These are phyloP conservation scores for Mycosarcoma mackinlayi DNA, from an alignment of 1,284 basidiomycete genomes.

Conservation along the genomic window DNA sequence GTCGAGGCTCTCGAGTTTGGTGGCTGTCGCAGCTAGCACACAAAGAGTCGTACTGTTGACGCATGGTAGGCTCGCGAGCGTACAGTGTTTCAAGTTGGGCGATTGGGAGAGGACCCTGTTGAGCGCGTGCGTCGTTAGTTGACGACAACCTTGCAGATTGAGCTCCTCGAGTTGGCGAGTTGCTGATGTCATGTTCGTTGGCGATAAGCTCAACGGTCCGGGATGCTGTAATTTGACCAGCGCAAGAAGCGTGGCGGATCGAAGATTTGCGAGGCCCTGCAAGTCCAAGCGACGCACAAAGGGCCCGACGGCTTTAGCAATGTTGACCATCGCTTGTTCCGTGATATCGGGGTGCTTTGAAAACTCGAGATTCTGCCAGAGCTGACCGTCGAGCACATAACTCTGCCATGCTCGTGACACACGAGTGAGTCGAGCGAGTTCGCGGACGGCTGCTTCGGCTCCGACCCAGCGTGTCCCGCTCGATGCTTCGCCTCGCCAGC, in stretches of 20 bases:
- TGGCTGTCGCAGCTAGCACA: slow-evolving; percentile 74
- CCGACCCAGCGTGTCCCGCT: slow-evolving; percentile 36
- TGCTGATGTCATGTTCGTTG: neutral
- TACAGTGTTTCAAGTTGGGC: slow-evolving; percentile 74
- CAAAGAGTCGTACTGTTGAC: slow-evolving; percentile 80
- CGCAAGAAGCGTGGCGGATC: slow-evolving; percentile 30
- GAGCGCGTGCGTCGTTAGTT: slow-evolving; percentile 76
- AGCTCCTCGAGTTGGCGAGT: slow-evolving; percentile 70
- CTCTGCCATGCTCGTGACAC: slow-evolving; percentile 83
- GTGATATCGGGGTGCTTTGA: slow-evolving; percentile 70
- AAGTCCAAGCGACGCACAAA: slow-evolving; percentile 78
- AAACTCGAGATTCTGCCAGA: slow-evolving; percentile 76
- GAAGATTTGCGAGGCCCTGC: slow-evolving; percentile 75
- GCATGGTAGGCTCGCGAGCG: slow-evolving; percentile 76
- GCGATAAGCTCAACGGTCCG: slow-evolving; percentile 5
- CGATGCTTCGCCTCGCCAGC: slow-evolving; percentile 34
- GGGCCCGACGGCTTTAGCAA: slow-evolving; percentile 70
- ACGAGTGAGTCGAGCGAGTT: slow-evolving; percentile 70
- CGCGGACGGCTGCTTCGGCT: slow-evolving; percentile 32
- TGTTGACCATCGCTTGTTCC: slow-evolving; percentile 34
- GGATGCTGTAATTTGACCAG: slow-evolving; percentile 33
- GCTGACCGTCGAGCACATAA: slow-evolving; percentile 85
- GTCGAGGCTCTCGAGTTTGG: slow-evolving; percentile 75
- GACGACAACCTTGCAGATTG: slow-evolving; percentile 80
- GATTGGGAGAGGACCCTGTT: slow-evolving; percentile 79